phyloP scores from a whole-genome alignment of 495 filamentous ascomycete species.

The Emericellopsis terricola region DNA sequence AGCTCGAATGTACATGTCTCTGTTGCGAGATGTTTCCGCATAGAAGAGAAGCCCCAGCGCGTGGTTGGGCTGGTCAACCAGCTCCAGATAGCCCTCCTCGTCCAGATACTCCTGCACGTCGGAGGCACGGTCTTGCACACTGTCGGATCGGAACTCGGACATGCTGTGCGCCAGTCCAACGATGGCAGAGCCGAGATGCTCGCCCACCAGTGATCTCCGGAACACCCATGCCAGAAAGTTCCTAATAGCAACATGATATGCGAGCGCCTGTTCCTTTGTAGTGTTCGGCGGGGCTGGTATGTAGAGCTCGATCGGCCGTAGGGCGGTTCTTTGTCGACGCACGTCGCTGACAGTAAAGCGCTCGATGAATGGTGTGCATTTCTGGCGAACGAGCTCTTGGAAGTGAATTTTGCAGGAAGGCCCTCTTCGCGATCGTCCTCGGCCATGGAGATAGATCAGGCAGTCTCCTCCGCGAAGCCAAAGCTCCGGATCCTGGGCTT shows the following conservation, averaged over 20 bases:
- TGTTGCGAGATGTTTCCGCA: conserved; percentile 38
- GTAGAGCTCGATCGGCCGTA: conserved; percentile 32
- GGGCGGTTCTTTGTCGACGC: conserved; percentile 4
- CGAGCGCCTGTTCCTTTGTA: conserved; percentile 28
- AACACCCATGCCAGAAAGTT: conserved; percentile 53
- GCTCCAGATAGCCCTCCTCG: conserved; percentile 40
- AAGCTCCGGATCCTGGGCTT: conserved; percentile 37
- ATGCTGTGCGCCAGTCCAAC: conserved; percentile 39
- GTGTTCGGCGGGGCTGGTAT: conserved; percentile 36
- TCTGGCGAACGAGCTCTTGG: conserved; percentile 24
- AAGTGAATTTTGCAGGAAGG: conserved; percentile 42
- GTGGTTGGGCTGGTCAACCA: conserved; percentile 38
- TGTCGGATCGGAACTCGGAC: conserved; percentile 29
- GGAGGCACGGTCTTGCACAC: conserved; percentile 23
- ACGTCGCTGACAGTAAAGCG: conserved; percentile 20
- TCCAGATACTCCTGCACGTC: conserved; percentile 39
- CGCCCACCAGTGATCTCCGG: conserved; percentile 39
- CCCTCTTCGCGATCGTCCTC: conserved; percentile 38
- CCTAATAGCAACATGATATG: conserved; percentile 42
- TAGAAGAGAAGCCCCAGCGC: conserved; percentile 40
- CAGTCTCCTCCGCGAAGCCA: conserved; percentile 47
- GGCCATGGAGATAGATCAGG: conserved; percentile 39
- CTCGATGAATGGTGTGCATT: conserved; percentile 34
- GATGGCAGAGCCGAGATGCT: conserved; percentile 34
- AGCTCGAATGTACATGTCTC: conserved; percentile 39